Base-by-base conservation (phyloP, 495 filamentous ascomycete genomes). In the Elasticomyces elasticus region DNA sequence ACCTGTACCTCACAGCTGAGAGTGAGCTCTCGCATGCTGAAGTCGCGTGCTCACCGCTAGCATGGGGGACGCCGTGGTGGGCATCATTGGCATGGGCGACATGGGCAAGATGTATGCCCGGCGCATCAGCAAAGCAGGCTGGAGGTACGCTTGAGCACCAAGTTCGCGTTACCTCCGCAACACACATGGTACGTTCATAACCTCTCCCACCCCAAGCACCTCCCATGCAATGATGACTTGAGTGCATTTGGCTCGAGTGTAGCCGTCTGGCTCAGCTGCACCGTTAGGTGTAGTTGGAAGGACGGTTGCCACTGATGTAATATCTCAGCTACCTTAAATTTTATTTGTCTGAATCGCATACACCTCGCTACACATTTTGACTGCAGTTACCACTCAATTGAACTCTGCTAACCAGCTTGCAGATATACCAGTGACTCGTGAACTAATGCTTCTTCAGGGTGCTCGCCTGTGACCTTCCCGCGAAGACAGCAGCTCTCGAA, bases 161-260 rank as follows among this genome's bases (percentile, higher is more conserved):
- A 53, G 51, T 38, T 53, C 37, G 37, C 15, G 3, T 22, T 22
- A 11, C 25, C 46, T 40, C 24, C 26, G 5, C 5, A 10, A 10
- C 42, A 15, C 6, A 51, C 48, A 57, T 59, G 59, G 46, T 60
- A 58, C 52, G 61, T 49, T 40, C 25, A 20, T 40, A 13, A 23
- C 25, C 31, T 19, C 26, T 53, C 58, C 50, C 47, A 59, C 46
- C 46, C 35, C 48, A 53, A 26, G 62, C 42, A 59, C 49, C 51
- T 43, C 62, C 60, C 50, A 45, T 73, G 64, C 62, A 66, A 89
- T 91, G 89, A 95, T 96, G 89, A 96, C 88, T 86, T 87, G 89
- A 96, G 89, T 86, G 89, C 89, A 96, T 96, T 96, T 96, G 89
- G 89, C 89, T 96, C 87, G 89, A 96, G 89, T 76, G 94, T 87